These are phyloP conservation scores for Sporisorium scitamineum DNA, from an alignment of 1,284 basidiomycete species.

Conservation along the genomic window DNA sequence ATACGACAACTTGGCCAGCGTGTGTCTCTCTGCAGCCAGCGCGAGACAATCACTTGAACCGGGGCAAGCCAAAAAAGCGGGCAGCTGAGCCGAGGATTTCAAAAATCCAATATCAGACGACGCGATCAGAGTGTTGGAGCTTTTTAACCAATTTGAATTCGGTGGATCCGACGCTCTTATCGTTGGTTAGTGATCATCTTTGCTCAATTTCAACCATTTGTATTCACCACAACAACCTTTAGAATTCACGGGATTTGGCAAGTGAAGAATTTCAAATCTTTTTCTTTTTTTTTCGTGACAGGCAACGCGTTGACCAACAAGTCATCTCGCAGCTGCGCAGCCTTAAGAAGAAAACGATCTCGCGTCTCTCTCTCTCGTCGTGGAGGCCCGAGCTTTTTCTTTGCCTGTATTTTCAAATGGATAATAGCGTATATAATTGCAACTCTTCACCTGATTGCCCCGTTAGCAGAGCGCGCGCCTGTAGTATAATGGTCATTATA, in stretches of 20 bases:
- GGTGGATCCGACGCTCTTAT: background rate
- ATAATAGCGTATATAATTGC: background rate
- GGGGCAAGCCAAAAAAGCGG: background rate
- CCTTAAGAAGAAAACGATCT: background rate
- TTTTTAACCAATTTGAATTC: slow-evolving; percentile 1
- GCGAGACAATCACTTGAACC: background rate
- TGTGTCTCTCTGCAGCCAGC: slow-evolving; percentile 7
- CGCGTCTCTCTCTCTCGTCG: background rate
- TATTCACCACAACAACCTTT: background rate
- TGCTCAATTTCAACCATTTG: background rate
- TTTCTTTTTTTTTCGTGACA: background rate
- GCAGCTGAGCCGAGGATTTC: slow-evolving; percentile 20
- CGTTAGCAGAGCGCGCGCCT: background rate
- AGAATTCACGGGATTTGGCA: slow-evolving; percentile 1
- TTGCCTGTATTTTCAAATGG: background rate
- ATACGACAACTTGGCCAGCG: slow-evolving; percentile 7
- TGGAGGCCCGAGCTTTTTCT: background rate
- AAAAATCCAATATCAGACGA: background rate
- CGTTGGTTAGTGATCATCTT: slow-evolving; percentile 13
- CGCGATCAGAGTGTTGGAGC: slow-evolving; percentile 3
- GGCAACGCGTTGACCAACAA: background rate
- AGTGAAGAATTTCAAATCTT: slow-evolving; percentile 1
- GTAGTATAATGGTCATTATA: slow-evolving; percentile 3
- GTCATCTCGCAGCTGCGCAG: background rate
- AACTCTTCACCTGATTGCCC: background rate